phyloP scores from a whole-genome alignment of 2,329 filamentous ascomycete genomes.

The Botrytis medusae region DNA sequence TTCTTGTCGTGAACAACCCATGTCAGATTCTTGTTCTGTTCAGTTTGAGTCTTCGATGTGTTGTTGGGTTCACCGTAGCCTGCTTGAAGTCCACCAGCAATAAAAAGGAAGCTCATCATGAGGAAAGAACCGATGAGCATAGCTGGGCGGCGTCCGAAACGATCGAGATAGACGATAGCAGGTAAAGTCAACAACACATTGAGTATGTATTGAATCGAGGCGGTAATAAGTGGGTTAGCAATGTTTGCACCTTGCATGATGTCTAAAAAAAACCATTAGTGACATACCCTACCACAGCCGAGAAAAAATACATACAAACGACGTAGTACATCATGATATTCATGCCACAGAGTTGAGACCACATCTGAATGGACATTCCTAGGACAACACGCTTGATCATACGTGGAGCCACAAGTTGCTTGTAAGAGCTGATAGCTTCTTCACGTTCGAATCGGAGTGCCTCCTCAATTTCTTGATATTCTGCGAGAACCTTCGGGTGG shows the following conservation, averaged over 20 bases:
- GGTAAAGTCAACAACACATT: conserved; percentile 77
- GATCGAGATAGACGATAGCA: conserved; percentile 72
- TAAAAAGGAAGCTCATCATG: conserved; percentile 63
- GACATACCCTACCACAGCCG: not conserved
- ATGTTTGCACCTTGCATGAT: conserved; percentile 66
- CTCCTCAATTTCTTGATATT: conserved; percentile 68
- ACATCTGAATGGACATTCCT: conserved; percentile 72
- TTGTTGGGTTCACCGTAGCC: conserved; percentile 54
- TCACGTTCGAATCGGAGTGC: conserved; percentile 71
- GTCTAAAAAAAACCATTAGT: conserved; percentile 41
- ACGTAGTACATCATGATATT: conserved; percentile 73
- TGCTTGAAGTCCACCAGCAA: conserved; percentile 62
- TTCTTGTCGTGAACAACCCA: conserved; percentile 56
- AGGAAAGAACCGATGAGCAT: conserved; percentile 61
- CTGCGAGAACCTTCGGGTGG: conserved; percentile 60
- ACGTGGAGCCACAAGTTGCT: conserved; percentile 67
- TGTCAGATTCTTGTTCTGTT: conserved; percentile 50
- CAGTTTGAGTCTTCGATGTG: conserved; percentile 40
- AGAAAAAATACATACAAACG: conserved; percentile 46
- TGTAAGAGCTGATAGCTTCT: conserved; percentile 67
- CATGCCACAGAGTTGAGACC: conserved; percentile 74
- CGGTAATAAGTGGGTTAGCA: conserved; percentile 60
- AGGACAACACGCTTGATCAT: conserved; percentile 73
- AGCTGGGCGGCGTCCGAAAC: conserved; percentile 69
- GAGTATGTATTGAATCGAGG: conserved; percentile 73